Conservation (phyloP, 2,329 filamentous ascomycete genomes). For the Claviceps purpurea region DNA sequence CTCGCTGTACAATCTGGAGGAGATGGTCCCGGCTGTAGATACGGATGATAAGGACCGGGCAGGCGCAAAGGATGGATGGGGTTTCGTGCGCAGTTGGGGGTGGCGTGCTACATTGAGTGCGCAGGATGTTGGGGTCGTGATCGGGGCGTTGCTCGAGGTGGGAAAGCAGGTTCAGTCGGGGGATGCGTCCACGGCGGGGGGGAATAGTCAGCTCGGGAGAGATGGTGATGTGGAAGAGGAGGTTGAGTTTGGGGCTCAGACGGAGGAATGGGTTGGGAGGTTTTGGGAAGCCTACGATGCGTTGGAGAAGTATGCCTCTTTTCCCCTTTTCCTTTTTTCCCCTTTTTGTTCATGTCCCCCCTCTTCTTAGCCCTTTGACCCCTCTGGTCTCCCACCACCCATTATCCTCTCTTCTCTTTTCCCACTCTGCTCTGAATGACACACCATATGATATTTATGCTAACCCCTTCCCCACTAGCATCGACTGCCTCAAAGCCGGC, state of each 20-base stretch:
- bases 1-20: constrained; percentile 84
- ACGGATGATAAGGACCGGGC: constrained; percentile 56
- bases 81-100: constrained; percentile 93
- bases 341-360: background rate
- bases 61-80: constrained; percentile 81
- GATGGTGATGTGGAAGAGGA: constrained; percentile 34
- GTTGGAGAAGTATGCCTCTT: constrained; percentile 44
- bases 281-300: constrained; percentile 65
- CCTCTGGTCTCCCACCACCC: background rate
- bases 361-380: background rate
- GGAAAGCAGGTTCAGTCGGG: constrained; percentile 42
- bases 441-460: no score
- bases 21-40: constrained; percentile 70
- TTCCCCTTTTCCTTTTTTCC: no score
- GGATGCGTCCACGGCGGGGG: constrained; percentile 14
- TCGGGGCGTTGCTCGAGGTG: constrained; percentile 86
- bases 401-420: background rate
- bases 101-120: constrained; percentile 92
- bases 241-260: constrained; percentile 36
- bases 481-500: constrained; percentile 62
- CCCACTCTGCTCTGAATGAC: background rate
- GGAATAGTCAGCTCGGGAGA: constrained; percentile 18
- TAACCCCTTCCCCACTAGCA: constrained; percentile 27
- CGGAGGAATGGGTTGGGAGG: constrained; percentile 50
- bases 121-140: constrained; percentile 83